Conservation (phyloP, 2,329 filamentous ascomycete species). For the Trichoderma simmonsii region DNA sequence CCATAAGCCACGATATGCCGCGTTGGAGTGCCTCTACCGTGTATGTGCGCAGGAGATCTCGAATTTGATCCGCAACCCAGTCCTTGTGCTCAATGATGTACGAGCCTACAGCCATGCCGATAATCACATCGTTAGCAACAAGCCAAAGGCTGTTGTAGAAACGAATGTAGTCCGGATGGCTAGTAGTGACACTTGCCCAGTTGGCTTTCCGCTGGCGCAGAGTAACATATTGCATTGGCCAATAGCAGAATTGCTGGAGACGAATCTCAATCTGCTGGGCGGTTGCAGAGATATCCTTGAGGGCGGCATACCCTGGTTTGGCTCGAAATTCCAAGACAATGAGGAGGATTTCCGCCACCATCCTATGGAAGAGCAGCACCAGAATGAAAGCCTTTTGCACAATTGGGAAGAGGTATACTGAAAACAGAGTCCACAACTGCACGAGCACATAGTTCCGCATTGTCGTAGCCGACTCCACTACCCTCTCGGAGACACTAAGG, state of each 20-base stretch:
- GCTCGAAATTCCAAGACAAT: constrained; percentile 80
- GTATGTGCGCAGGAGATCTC: constrained; percentile 71
- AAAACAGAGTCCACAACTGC: constrained; percentile 67
- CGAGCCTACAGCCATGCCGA: constrained; percentile 91
- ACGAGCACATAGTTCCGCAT: constrained; percentile 72
- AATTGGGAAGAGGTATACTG: constrained; percentile 74
- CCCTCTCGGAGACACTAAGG: constrained; percentile 88
- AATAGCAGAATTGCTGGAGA: constrained; percentile 97
- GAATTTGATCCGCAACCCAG: constrained; percentile 78
- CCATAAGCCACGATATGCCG: constrained; percentile 94
- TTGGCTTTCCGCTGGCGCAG: constrained; percentile 84
- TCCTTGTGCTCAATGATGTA: constrained; percentile 95
- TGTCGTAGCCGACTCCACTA: constrained; percentile 89
- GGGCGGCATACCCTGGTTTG: constrained; percentile 71
- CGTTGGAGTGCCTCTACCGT: constrained; percentile 83
- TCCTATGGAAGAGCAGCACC: constrained; percentile 72
- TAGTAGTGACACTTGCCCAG: constrained; percentile 94
- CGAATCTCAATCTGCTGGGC: constrained; percentile 97
- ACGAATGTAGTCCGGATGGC: constrained; percentile 94
- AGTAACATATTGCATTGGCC: constrained; percentile 94
- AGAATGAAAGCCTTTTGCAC: constrained; percentile 72
- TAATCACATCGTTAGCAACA: constrained; percentile 97
- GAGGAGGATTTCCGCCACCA: constrained; percentile 76
- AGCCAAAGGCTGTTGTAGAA: constrained; percentile 99
- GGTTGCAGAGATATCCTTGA: constrained; percentile 95